Base-by-base conservation (phyloP, 2,329 filamentous ascomycete genomes). In the Fusarium poae region DNA sequence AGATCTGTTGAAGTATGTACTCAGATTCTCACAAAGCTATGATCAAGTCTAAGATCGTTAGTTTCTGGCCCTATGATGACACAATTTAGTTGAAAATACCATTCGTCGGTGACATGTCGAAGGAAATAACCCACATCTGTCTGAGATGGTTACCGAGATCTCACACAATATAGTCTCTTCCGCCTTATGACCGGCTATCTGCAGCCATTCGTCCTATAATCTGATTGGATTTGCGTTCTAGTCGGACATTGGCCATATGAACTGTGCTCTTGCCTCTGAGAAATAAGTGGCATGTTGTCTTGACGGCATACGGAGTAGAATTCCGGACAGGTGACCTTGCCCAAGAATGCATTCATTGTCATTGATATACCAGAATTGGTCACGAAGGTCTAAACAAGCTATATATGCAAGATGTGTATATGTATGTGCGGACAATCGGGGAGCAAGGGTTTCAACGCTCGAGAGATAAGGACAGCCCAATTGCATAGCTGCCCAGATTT, bases 401-500 rank as follows among this genome's bases (percentile, higher is more conserved):
- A 70, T 62, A 44, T 69, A 44, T 69, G 66, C 62, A 64, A 56
- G 56, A 49, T 64, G 48, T 27, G 12, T 51, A 16, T 27, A 20
- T 45, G 51, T 52, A 67, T 53, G 34, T 30, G 43, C 20, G 25
- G 39, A n/a, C 30, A 27, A 45, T 48, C 29, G 50, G n/a, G 25
- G 21, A 42, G 18, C 27, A 44, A 20, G 16, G 25, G 25, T 44
- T 27, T 18, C 42, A 29, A 23, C 23, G 42, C 59, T 57, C 40
- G 32, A 53, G 37, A 69, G 66, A 69, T 69, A 69, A 67, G 62
- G 34, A 29, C 45, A 61, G 27, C 27, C 67, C 67, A 69, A 69
- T 69, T 70, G 43, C 27, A 63, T 46, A 56, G 66, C 62, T 70
- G 66, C 67, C 66, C 67, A 9, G 66, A 67, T 60, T 67, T 27